phyloP scores from a whole-genome alignment of 371 early-diverging fungal genomes.

The Hamiltosporidium magnivora region DNA sequence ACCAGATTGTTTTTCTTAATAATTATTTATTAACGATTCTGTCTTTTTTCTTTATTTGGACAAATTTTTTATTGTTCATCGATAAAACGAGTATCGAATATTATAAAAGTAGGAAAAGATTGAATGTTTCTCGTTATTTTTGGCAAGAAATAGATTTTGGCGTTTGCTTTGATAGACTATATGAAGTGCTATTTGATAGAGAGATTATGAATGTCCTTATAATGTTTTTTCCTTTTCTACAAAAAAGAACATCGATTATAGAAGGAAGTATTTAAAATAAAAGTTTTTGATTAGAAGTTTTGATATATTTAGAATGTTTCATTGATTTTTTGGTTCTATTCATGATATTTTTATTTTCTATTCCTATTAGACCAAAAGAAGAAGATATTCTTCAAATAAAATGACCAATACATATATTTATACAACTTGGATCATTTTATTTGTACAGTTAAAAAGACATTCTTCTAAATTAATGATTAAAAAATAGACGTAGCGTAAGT shows the following conservation, averaged over 20 bases:
- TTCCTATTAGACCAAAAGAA: too few species aligned
- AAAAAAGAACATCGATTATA: slow-evolving; percentile 3
- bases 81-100: slow-evolving; percentile 30
- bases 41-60: slow-evolving; percentile 13
- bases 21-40: slow-evolving; percentile 1
- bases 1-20: slow-evolving; percentile 10
- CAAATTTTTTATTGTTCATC: slow-evolving; percentile 6
- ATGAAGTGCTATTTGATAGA: neutral
- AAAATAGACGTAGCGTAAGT: too few species aligned
- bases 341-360: too few species aligned
- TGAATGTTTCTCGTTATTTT: neutral
- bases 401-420: too few species aligned
- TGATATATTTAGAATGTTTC: too few species aligned
- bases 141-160: neutral
- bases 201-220: neutral
- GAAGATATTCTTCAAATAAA: too few species aligned
- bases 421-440: too few species aligned
- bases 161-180: neutral
- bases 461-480: too few species aligned
- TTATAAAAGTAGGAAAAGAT: neutral
- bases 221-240: slow-evolving; percentile 11
- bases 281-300: too few species aligned
- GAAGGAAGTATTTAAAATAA: neutral
- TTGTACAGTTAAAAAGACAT: too few species aligned
- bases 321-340: too few species aligned